Percentiles rank a stretch among this genome's conserved stretches.
phyloP scores from a whole-genome alignment of 805 yeast species.

The Suhomyces faveliae region DNA sequence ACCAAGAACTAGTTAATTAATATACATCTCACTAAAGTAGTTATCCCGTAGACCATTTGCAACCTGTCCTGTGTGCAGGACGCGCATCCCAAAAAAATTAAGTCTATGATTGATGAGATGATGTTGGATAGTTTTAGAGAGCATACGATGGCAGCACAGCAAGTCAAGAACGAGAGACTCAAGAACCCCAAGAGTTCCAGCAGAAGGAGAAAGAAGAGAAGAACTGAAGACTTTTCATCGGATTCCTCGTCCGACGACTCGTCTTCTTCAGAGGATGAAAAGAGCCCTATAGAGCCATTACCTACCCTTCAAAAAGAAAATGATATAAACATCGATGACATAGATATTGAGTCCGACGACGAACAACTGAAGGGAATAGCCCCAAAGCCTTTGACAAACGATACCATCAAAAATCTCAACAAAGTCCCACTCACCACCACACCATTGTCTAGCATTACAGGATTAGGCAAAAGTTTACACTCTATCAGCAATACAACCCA shows the following conservation, averaged over 20 bases:
- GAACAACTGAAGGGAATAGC: constrained; percentile 14
- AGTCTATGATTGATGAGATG: neutral
- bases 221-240: constrained; percentile 72
- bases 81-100: constrained; percentile 1
- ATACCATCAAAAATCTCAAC: constrained; percentile 19
- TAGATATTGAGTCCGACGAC: constrained; percentile 29
- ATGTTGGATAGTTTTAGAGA: neutral
- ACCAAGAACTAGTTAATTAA: neutral
- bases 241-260: constrained; percentile 49
- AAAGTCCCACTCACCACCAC: constrained; percentile 26
- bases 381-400: constrained; percentile 19
- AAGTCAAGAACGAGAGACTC: constrained; percentile 10
- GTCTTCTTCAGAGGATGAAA: constrained; percentile 16
- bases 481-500: constrained; percentile 13
- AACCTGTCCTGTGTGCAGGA: neutral
- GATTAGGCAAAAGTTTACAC: constrained; percentile 13
- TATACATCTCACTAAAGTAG: neutral
- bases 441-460: constrained; percentile 15
- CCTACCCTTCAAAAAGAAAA: constrained; percentile 10
- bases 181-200: constrained; percentile 27
- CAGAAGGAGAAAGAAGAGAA: constrained; percentile 74
- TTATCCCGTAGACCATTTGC: neutral
- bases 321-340: constrained; percentile 29
- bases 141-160: constrained; percentile 10
- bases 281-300: constrained; percentile 9